phyloP scores from a whole-genome alignment of 305 asterid genomes.

The Solanum aculeatissimum region DNA sequence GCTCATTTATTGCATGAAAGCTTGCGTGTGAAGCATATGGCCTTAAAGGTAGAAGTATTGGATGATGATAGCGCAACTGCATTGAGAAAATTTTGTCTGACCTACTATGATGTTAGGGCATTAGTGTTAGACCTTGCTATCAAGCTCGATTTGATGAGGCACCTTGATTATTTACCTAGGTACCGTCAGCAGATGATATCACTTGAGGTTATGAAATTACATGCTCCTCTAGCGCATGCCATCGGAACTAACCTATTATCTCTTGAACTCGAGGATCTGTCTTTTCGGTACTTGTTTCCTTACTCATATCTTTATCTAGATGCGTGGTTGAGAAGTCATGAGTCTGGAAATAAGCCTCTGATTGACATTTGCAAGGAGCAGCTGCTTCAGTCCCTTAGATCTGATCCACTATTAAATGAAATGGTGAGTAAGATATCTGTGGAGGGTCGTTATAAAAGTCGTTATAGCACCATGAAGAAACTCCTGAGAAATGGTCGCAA shows the following conservation, averaged over 20 bases:
- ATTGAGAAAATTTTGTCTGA: conserved; percentile 70
- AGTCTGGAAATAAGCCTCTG: conserved; percentile 49
- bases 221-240: conserved; percentile 90
- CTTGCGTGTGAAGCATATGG: conserved; percentile 54
- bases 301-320: conserved; percentile 69
- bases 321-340: conserved; percentile 75
- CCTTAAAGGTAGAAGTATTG: conserved; percentile 46
- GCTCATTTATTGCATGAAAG: conserved; percentile 79
- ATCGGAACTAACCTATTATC: conserved; percentile 53
- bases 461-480: conserved; percentile 93
- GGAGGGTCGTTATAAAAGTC: conserved; percentile 76
- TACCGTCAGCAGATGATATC: conserved; percentile 68
- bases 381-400: conserved; percentile 45
- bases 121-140: conserved; percentile 65
- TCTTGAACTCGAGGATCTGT: conserved; percentile 77
- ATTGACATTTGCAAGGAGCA: conserved; percentile 54
- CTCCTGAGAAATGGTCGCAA: conserved; percentile 76
- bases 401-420: conserved; percentile 35
- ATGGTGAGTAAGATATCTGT: conserved; percentile 44
- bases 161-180: conserved; percentile 68
- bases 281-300: conserved; percentile 78
- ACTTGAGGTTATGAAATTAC: conserved; percentile 72
- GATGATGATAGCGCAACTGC: conserved; percentile 69
- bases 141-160: conserved; percentile 81
- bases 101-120: conserved; percentile 81